Conservation (phyloP, 2,329 filamentous ascomycete species). For the Fusarium gaditjirri region DNA sequence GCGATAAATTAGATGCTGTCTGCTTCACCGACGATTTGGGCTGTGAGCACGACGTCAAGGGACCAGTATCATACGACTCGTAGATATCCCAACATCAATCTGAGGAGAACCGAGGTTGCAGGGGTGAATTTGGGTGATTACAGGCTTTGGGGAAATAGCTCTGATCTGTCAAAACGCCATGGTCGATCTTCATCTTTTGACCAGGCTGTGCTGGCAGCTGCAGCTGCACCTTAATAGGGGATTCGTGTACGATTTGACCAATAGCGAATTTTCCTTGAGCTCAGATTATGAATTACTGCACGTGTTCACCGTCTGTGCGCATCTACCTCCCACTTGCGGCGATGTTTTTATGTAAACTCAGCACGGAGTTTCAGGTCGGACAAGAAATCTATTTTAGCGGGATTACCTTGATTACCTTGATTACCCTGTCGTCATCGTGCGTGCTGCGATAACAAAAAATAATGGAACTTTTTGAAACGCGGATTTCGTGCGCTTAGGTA, state of each 20-base stretch:
- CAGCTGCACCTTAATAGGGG: neutral
- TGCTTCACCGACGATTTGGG: slow-evolving; percentile 46
- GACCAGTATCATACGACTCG: slow-evolving; percentile 30
- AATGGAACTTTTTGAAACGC: slow-evolving; percentile 5
- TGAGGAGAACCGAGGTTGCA: neutral
- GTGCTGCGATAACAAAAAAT: neutral
- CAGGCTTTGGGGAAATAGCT: neutral
- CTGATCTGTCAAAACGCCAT: slow-evolving; percentile 9
- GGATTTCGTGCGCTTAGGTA: neutral
- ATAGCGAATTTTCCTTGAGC: neutral
- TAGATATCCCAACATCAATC: neutral
- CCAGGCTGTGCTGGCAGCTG: neutral
- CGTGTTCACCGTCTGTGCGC: neutral
- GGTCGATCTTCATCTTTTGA: slow-evolving; percentile 6
- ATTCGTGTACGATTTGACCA: neutral
- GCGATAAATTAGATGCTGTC: slow-evolving; percentile 48
- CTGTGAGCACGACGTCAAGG: slow-evolving; percentile 39
- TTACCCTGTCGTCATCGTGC: neutral
- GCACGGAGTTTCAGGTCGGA: neutral
- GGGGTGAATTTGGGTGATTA: neutral
- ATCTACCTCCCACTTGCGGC: neutral
- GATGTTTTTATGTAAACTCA: neutral
- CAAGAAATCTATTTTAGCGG: neutral
- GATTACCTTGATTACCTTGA: neutral
- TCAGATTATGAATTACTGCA: neutral